phyloP scores from a whole-genome alignment of 2,329 filamentous ascomycete genomes.

The Fusarium nygamai region DNA sequence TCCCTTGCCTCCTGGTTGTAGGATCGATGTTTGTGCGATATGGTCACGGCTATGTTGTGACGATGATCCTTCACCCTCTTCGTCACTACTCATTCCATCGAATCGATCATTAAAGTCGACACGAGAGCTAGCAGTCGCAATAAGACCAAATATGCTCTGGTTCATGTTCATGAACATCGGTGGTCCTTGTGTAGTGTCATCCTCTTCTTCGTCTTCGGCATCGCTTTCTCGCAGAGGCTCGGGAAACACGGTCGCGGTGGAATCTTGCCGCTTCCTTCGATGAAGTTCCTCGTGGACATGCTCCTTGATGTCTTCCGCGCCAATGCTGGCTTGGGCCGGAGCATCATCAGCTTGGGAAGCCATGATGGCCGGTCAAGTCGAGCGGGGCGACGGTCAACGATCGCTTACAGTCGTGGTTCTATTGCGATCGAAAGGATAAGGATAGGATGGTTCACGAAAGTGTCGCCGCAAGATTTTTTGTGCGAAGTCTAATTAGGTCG shows the following conservation, averaged over 20 bases:
- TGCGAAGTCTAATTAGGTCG: neutral
- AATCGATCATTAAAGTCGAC: conserved; percentile 85
- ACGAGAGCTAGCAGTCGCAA: conserved; percentile 85
- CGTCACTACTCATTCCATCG: conserved; percentile 82
- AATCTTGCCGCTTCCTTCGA: conserved; percentile 55
- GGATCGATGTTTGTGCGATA: conserved; percentile 55
- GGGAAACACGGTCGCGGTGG: conserved; percentile 55
- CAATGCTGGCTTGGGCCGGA: conserved; percentile 35
- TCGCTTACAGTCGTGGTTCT: neutral
- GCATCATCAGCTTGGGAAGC: conserved; percentile 31
- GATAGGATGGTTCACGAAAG: neutral
- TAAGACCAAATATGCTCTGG: conserved; percentile 92
- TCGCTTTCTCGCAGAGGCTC: conserved; percentile 63
- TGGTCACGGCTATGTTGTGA: conserved; percentile 54
- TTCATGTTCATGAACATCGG: conserved; percentile 80
- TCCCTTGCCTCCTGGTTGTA: conserved; percentile 47
- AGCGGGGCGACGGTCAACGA: conserved; percentile 18
- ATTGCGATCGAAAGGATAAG: neutral
- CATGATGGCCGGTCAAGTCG: conserved; percentile 27
- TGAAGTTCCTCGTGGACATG: conserved; percentile 57
- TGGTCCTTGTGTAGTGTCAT: conserved; percentile 55
- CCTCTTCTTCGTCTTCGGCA: conserved; percentile 60
- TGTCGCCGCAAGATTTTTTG: neutral
- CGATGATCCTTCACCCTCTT: conserved; percentile 73
- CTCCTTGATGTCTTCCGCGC: conserved; percentile 50